These are phyloP conservation scores for Tulasnella sp. DNA, from an alignment of 768 basidiomycete genomes.

Conservation along the genomic window DNA sequence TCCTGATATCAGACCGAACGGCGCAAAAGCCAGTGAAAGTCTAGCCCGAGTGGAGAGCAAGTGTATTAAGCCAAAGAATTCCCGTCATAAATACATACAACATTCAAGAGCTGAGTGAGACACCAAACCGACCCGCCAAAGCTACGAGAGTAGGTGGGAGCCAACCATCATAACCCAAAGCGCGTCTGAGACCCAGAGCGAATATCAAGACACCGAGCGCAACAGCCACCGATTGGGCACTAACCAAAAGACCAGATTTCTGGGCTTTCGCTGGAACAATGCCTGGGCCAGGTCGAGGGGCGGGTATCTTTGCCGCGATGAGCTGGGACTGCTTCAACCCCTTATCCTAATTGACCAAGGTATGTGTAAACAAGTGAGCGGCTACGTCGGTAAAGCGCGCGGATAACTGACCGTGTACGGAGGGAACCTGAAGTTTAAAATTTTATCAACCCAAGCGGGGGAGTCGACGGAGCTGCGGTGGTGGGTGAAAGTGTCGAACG, in stretches of 20 bases:
- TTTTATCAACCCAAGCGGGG: slow-evolving; percentile 41
- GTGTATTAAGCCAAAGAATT: not conserved
- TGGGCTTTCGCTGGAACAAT: not conserved
- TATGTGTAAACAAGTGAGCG: not conserved
- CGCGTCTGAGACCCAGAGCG: not conserved
- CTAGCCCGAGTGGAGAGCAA: too few relatives aligned
- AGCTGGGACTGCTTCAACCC: not conserved
- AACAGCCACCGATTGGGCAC: not conserved
- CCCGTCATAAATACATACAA: not conserved
- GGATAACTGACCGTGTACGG: slow-evolving; percentile 37
- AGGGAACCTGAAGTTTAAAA: slow-evolving; percentile 39
- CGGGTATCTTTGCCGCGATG: not conserved
- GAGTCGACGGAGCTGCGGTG: slow-evolving; percentile 51
- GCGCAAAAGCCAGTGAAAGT: too few relatives aligned
- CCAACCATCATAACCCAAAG: not conserved
- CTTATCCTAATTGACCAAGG: not conserved
- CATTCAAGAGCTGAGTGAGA: not conserved
- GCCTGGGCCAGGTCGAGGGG: slow-evolving; percentile 16
- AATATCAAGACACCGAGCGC: not conserved
- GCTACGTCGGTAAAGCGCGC: not conserved
- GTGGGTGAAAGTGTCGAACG: slow-evolving; percentile 78
- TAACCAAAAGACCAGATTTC: not conserved
- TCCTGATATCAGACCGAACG: too few relatives aligned
- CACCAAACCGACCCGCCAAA: not conserved
- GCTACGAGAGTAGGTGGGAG: not conserved